phyloP scores from a whole-genome alignment of 75 land plant species.

The Azolla pinnata region DNA sequence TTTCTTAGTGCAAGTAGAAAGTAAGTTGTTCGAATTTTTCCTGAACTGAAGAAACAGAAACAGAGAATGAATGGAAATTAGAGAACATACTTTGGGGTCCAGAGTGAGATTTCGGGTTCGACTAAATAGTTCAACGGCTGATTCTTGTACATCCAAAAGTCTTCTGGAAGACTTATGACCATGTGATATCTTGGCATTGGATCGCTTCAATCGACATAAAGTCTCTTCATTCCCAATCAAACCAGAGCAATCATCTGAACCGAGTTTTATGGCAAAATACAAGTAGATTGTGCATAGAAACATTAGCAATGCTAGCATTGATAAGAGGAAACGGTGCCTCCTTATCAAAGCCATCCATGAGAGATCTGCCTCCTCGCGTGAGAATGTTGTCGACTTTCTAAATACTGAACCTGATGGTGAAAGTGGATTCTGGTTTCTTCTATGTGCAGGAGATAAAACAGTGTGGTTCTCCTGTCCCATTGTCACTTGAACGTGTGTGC shows the following conservation, averaged over 20 bases:
- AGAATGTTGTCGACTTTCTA: slow-evolving; percentile 15
- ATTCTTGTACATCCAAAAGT: neutral
- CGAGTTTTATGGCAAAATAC: slow-evolving; percentile 79
- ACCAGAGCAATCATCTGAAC: slow-evolving; percentile 42
- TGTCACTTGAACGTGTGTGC: neutral
- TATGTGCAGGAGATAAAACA: slow-evolving; percentile 49
- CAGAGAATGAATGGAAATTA: too few relatives aligned
- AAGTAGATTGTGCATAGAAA: slow-evolving; percentile 74
- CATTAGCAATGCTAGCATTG: slow-evolving; percentile 42
- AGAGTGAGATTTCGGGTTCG: too few relatives aligned
- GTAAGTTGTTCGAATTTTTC: neutral
- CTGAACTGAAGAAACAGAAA: too few relatives aligned
- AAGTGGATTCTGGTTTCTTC: slow-evolving; percentile 31
- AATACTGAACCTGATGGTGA: slow-evolving; percentile 31
- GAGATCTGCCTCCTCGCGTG: slow-evolving; percentile 38
- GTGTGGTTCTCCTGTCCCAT: slow-evolving; percentile 38
- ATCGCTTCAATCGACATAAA: slow-evolving; percentile 28
- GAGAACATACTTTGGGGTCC: too few relatives aligned
- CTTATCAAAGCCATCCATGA: slow-evolving; percentile 44
- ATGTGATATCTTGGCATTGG: neutral
- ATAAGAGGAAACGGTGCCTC: slow-evolving; percentile 66
- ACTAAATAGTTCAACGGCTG: neutral
- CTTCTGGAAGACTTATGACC: neutral
- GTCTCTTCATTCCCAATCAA: slow-evolving; percentile 44
- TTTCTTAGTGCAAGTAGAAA: neutral